Evolutionary conservation across 1,139 yeast species (phyloP).

Genomic region (Protomyces inouyei): DNA sequence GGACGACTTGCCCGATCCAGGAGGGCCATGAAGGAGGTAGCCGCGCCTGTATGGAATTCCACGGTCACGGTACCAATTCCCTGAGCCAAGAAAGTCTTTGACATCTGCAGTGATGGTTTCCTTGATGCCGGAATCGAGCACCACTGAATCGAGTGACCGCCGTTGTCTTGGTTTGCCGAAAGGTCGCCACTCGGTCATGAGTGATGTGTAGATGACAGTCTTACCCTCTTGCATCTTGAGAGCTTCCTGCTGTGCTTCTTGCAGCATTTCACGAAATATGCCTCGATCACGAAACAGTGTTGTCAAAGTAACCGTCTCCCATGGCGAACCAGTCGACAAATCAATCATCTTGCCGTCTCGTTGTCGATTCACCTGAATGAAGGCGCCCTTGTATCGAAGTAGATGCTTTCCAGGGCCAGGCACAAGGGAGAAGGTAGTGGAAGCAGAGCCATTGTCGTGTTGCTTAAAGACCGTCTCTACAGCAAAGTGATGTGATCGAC

Average conservation of each 20-base stretch:
- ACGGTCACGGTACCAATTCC: conserved; percentile 88
- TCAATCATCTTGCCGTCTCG: conserved; percentile 85
- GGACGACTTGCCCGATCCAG: conserved; percentile 95
- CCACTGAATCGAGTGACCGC: conserved; percentile 77
- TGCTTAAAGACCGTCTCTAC: conserved; percentile 84
- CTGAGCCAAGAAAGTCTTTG: conserved; percentile 67
- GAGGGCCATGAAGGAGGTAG: conserved; percentile 90
- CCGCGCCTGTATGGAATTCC: conserved; percentile 98
- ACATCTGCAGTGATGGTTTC: conserved; percentile 66
- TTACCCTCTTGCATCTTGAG: conserved; percentile 83
- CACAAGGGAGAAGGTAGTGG: conserved; percentile 83
- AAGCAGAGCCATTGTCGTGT: conserved; percentile 88
- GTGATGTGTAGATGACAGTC: conserved; percentile 86
- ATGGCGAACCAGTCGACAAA: conserved; percentile 86
- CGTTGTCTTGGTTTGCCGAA: conserved; percentile 94
- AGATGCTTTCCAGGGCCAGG: conserved; percentile 98
- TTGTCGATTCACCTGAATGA: conserved; percentile 81
- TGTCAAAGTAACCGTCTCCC: conserved; percentile 89
- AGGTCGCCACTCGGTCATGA: conserved; percentile 99
- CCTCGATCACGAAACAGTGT: conserved; percentile 77
- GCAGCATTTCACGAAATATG: conserved; percentile 64
- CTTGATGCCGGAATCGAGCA: conserved; percentile 69
- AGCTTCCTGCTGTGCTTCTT: conserved; percentile 82
- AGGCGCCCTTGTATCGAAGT: conserved; percentile 79
- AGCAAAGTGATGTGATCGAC: conserved; percentile 61